These are phyloP conservation scores for Biancaea sappan DNA, from an alignment of 306 rosid species.

Conservation along the genomic window DNA sequence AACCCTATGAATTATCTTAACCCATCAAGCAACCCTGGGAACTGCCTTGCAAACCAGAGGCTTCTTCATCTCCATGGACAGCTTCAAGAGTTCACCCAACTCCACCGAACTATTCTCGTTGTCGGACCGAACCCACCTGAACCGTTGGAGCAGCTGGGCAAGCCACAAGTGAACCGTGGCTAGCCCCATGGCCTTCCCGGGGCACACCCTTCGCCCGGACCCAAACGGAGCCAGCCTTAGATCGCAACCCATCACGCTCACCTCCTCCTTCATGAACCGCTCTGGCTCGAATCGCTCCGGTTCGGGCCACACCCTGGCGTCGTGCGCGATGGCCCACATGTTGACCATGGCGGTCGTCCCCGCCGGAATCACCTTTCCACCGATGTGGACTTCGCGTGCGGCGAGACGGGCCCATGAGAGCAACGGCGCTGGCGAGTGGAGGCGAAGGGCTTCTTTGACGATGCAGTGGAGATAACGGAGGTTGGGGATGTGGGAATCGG, in stretches of 20 bases:
- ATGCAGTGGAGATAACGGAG: slow-evolving; percentile 64
- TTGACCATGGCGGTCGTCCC: slow-evolving; percentile 85
- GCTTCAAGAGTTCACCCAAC: slow-evolving; percentile 62
- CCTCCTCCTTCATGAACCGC: slow-evolving; percentile 44
- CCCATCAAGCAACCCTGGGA: slow-evolving; percentile 52
- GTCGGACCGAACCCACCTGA: slow-evolving; percentile 48
- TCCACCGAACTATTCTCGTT: slow-evolving; percentile 35
- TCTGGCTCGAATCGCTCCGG: slow-evolving; percentile 59
- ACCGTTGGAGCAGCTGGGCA: slow-evolving; percentile 62
- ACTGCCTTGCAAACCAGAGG: slow-evolving; percentile 65
- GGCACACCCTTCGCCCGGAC: slow-evolving; percentile 77
- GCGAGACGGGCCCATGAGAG: slow-evolving; percentile 89
- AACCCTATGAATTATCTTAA: too few relatives aligned
- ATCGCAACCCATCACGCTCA: slow-evolving; percentile 64
- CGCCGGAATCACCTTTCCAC: slow-evolving; percentile 50
- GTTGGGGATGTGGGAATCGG: slow-evolving; percentile 58
- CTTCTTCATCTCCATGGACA: slow-evolving; percentile 77
- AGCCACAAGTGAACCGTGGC: slow-evolving; percentile 81
- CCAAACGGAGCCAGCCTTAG: slow-evolving; percentile 81
- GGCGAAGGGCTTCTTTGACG: slow-evolving; percentile 68
- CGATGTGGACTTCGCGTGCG: slow-evolving; percentile 56
- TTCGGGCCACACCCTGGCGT: slow-evolving; percentile 50
- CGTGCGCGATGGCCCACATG: slow-evolving; percentile 84
- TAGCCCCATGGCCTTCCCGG: slow-evolving; percentile 80
- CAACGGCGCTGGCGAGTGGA: slow-evolving; percentile 85